Evolutionary conservation across 805 yeast genomes (phyloP).

Genomic region (Ogataea naganishii): DNA sequence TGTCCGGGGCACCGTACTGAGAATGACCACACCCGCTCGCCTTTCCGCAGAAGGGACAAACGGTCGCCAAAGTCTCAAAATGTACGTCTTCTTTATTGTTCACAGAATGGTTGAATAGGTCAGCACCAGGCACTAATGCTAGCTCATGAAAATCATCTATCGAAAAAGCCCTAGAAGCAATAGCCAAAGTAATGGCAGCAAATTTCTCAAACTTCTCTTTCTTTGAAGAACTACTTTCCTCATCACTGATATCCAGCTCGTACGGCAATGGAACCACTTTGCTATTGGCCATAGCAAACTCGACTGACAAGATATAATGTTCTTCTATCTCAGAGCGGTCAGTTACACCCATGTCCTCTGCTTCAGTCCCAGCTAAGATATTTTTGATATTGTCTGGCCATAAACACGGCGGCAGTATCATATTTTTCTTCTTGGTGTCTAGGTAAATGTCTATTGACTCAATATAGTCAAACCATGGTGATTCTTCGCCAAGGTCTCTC

Average conservation of each 20-base stretch:
- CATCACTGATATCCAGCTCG: conserved; percentile 20
- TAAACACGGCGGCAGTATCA: conserved; percentile 50
- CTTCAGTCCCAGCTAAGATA: conserved; percentile 51
- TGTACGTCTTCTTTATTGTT: conserved; percentile 52
- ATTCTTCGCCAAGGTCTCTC: conserved; percentile 38
- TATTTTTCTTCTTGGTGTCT: conserved; percentile 19
- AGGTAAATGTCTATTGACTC: conserved; percentile 35
- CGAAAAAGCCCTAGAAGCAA: conserved; percentile 74
- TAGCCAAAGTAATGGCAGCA: conserved; percentile 47
- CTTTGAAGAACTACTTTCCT: conserved; percentile 14
- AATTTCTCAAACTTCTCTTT: conserved; percentile 33
- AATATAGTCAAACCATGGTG: conserved; percentile 79
- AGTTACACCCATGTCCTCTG: conserved; percentile 50
- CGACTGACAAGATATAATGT: conserved; percentile 30
- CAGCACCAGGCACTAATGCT: conserved; percentile 86
- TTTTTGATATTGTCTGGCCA: conserved; percentile 48
- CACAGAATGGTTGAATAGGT: conserved; percentile 67
- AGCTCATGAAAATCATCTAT: conserved; percentile 69
- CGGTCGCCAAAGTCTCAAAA: conserved; percentile 43
- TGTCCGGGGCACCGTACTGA: conserved; percentile 19
- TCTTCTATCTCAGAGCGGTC: conserved; percentile 34
- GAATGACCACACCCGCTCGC: conserved; percentile 22
- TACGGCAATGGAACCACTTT: conserved; percentile 27
- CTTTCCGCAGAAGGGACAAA: conserved; percentile 27
- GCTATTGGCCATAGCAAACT: conserved; percentile 29